Evolutionary conservation across 2,329 filamentous ascomycete species (phyloP).

Genomic region (Pseudomassariella vexata): DNA sequence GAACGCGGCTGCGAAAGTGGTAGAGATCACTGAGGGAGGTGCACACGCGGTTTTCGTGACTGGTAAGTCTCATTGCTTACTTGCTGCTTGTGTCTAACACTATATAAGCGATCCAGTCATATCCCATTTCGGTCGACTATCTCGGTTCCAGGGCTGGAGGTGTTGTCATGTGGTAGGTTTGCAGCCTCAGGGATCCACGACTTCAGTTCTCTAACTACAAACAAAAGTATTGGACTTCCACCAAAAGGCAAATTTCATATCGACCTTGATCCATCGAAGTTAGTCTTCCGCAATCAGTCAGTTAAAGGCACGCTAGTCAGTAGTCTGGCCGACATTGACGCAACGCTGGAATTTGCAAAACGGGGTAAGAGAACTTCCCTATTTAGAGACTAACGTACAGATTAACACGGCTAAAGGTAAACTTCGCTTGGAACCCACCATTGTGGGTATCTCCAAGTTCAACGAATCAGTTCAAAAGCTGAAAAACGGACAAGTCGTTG

Average conservation of each 20-base stretch:
- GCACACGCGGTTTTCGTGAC: constrained; percentile 11
- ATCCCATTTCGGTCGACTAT: constrained; percentile 9
- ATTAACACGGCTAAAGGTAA: too few species aligned
- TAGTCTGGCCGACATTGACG: constrained; percentile 9
- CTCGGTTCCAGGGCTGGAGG: constrained; percentile 6
- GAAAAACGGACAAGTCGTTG: constrained; percentile 7
- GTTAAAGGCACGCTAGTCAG: constrained; percentile 10
- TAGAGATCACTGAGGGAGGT: constrained; percentile 10
- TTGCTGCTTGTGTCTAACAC: background rate
- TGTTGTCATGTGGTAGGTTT: constrained; percentile 10
- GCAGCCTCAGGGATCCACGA: too few species aligned
- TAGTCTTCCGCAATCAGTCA: constrained; percentile 8
- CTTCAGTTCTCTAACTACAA: background rate
- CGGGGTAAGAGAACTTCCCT: constrained; percentile 10
- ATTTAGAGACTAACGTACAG: background rate
- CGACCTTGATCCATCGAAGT: constrained; percentile 6
- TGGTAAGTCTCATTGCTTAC: constrained; percentile 3
- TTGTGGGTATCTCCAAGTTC: constrained; percentile 7
- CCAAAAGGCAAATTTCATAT: constrained; percentile 9
- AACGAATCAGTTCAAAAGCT: constrained; percentile 8
- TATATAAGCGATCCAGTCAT: constrained; percentile 9
- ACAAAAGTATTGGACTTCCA: constrained; percentile 9
- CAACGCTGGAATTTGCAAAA: constrained; percentile 10
- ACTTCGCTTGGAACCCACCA: constrained; percentile 6
- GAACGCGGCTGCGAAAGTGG: constrained; percentile 6